Percentiles rank a stretch among this genome's conserved stretches.
Conservation (phyloP, 768 basidiomycete genomes). For the Tulasnella sp. region DNA sequence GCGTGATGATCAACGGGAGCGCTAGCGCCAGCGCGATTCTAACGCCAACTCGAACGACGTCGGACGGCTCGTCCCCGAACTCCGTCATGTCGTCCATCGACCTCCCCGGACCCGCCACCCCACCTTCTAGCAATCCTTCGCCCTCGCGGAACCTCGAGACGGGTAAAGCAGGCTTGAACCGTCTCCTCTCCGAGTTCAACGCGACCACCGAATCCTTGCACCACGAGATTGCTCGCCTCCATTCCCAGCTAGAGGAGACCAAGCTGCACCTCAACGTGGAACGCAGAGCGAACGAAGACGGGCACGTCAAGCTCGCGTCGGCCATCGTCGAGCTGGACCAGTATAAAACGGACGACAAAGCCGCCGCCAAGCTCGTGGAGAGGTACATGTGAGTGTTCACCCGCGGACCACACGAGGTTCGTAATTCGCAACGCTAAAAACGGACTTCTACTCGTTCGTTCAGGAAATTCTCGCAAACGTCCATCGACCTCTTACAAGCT, state of each 20-base stretch:
- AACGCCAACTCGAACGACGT: not conserved
- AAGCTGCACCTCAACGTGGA: conserved; percentile 38
- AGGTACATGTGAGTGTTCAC: conserved; percentile 85
- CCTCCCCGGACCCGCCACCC: not conserved
- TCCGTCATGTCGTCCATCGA: not conserved
- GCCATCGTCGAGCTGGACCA: conserved; percentile 40
- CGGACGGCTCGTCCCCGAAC: not conserved
- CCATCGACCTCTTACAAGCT: conserved; percentile 52
- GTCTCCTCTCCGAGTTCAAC: conserved; percentile 39
- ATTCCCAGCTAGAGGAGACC: conserved; percentile 34
- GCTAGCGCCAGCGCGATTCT: not conserved
- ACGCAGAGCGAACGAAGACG: conserved; percentile 30
- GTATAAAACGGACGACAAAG: conserved; percentile 5
- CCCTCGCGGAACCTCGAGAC: not conserved
- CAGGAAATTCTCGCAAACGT: conserved; percentile 79
- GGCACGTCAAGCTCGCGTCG: conserved; percentile 36
- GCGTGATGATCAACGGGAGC: conserved; percentile 16
- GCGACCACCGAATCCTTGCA: conserved; percentile 37
- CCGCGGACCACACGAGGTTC: too few relatives aligned
- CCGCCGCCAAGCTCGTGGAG: conserved; percentile 72
- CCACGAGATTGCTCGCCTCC: conserved; percentile 31
- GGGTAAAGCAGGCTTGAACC: conserved; percentile 38
- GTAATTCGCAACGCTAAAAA: too few relatives aligned
- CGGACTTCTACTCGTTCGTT: too few relatives aligned
- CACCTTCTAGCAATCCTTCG: not conserved